Conservation (phyloP, 2,329 filamentous ascomycete species). For the Penicillium sp. region DNA sequence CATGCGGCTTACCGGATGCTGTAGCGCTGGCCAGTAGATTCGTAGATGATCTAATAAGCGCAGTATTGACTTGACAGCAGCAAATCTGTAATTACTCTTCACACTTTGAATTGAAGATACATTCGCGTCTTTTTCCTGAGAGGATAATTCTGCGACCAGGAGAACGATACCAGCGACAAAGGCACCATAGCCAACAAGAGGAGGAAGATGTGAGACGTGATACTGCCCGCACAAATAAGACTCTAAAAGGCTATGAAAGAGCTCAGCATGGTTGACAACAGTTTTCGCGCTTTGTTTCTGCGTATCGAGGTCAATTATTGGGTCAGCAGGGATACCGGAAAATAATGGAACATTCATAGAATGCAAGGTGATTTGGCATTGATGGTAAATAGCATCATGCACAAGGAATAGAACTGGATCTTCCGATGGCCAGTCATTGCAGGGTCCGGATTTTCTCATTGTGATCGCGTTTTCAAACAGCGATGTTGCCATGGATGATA, state of each 20-base stretch:
- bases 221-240: not conserved
- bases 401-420: not conserved
- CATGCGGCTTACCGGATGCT: not conserved
- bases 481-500: not conserved
- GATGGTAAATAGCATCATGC: slow-evolving; percentile 1
- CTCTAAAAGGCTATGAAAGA: not conserved
- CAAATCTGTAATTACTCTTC: not conserved
- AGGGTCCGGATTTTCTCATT: not conserved
- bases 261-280: not conserved
- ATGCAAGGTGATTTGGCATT: slow-evolving; percentile 2
- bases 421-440: not conserved
- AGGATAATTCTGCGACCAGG: not conserved
- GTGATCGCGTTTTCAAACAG: not conserved
- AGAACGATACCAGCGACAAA: not conserved
- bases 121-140: not conserved
- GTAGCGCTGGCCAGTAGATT: not conserved
- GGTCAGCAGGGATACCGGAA: not conserved
- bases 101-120: not conserved
- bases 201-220: not conserved
- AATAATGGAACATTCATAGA: slow-evolving; percentile 4
- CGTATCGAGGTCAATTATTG: not conserved
- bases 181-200: slow-evolving; percentile 7
- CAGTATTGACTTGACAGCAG: not conserved
- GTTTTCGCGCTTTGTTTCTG: not conserved
- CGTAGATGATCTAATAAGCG: not conserved